A percentile compares a stretch with the other conserved stretches of the same genome.
Evolutionary conservation across 345 rosid genomes (phyloP).

Genomic region (Bretschneidera sinensis): DNA sequence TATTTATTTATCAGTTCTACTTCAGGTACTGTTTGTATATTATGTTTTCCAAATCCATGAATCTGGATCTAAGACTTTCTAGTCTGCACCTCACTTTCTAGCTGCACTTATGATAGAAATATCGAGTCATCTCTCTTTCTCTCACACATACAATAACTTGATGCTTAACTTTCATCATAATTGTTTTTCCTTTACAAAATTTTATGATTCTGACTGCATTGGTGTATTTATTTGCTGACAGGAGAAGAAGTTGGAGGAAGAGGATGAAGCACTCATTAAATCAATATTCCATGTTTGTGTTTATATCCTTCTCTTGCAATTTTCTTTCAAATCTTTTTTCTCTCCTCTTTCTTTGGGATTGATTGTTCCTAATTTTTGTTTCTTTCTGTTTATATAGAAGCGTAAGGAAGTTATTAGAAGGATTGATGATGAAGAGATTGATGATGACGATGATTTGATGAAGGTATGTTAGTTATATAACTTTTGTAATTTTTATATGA

Average conservation of each 20-base stretch:
- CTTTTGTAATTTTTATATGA: too few species aligned
- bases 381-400: constrained; percentile 26
- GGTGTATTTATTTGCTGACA: constrained; percentile 12
- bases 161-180: neutral
- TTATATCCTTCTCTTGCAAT: constrained; percentile 6
- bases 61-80: neutral
- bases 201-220: neutral
- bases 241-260: constrained; percentile 63
- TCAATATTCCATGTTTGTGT: constrained; percentile 51
- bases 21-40: neutral
- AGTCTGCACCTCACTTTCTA: neutral
- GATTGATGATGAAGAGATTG: constrained; percentile 51
- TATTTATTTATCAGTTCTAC: neutral
- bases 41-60: neutral
- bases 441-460: constrained; percentile 35
- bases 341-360: neutral
- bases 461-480: neutral
- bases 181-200: neutral
- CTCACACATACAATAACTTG: neutral
- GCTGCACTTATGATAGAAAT: neutral
- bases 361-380: constrained; percentile 7
- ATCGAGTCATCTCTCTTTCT: neutral
- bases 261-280: constrained; percentile 68
- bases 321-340: constrained; percentile 1
- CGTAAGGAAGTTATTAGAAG: constrained; percentile 49